Evolutionary conservation across 2,329 filamentous ascomycete species (phyloP), one percentile per base, ranked within the genome.

Genomic region (Stachybotrys chartarum): DNA sequence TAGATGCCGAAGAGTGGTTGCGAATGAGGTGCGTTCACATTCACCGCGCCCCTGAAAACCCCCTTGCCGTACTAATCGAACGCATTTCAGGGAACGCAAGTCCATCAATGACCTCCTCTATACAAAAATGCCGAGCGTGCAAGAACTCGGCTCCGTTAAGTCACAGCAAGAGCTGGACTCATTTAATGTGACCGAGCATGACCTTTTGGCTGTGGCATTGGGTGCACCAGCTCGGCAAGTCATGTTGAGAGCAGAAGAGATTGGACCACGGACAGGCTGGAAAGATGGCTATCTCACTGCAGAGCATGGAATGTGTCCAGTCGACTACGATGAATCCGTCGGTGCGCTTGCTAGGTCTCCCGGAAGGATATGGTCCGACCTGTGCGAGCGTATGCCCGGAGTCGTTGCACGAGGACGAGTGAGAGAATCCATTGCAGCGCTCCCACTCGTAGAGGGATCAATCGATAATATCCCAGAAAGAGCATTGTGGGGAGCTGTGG

Each of bases 191-290:
- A 68, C 69, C 53, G 78, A 80, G 54, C 71, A 75, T 32, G 76
- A 80, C 52, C 64, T 81, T 5, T 69, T 81, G 1, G 79, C 78
- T 14, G 71, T 79, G 6, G 78, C 79, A 1, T 70, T 82, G 6
- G 78, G 79, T 1, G 78, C 79, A 0, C 79, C 79, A 1, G 79
- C 78, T 24, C 74, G 79, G 11, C 78, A 81, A 61, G 78, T 82
- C 5, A 76, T 82, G 55, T 63, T 78, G 30, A 68, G 79, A 44
- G 78, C 79, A 12, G 77, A 81, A 59, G 75, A 79, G 35, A 75
- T 82, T n/a, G 78, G 79, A 0, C 67, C 73, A 0, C 63, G 64
- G 39, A 80, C 75, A 0, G 79, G 79, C 17, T 82, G 78, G 78
- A 71, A 76, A 52, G 79, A 82, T 57, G 77, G 78, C 0, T 80